These are phyloP conservation scores for Corchorus olitorius DNA, from an alignment of 345 rosid genomes.

Conservation along the genomic window DNA sequence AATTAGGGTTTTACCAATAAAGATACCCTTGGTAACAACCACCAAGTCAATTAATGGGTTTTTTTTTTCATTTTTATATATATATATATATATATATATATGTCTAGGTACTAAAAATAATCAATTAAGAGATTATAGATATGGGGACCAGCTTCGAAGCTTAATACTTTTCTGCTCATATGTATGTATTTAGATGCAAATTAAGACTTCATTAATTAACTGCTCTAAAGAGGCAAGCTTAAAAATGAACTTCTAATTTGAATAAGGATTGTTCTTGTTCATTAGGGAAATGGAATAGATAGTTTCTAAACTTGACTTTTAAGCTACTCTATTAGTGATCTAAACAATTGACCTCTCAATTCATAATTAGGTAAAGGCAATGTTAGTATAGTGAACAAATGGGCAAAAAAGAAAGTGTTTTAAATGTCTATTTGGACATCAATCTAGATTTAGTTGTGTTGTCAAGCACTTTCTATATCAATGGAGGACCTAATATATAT, in stretches of 20 bases:
- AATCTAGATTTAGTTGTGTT: conserved; percentile 1
- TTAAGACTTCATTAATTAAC: background rate
- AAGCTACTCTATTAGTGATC: conserved; percentile 1
- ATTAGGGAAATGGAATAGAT: background rate
- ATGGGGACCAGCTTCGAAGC: background rate
- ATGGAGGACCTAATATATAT: background rate
- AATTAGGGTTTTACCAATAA: background rate
- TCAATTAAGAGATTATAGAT: background rate
- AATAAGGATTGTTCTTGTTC: background rate
- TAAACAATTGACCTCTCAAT: background rate
- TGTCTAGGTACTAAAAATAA: background rate
- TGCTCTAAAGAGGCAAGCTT: background rate
- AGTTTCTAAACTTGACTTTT: conserved; percentile 10
- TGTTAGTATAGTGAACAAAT: background rate
- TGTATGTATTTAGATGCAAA: background rate
- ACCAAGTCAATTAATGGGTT: background rate
- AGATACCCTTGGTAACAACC: background rate
- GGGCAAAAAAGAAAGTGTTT: background rate
- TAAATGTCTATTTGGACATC: background rate
- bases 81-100: too few species aligned
- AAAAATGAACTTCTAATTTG: background rate
- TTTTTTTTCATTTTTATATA: too few species aligned
- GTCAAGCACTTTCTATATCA: conserved; percentile 2
- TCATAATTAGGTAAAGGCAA: background rate
- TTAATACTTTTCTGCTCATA: background rate